Percentiles rank a stretch among this genome's conserved stretches.
Conservation (phyloP, 768 basidiomycete genomes). For the Suillus hirtellus region DNA sequence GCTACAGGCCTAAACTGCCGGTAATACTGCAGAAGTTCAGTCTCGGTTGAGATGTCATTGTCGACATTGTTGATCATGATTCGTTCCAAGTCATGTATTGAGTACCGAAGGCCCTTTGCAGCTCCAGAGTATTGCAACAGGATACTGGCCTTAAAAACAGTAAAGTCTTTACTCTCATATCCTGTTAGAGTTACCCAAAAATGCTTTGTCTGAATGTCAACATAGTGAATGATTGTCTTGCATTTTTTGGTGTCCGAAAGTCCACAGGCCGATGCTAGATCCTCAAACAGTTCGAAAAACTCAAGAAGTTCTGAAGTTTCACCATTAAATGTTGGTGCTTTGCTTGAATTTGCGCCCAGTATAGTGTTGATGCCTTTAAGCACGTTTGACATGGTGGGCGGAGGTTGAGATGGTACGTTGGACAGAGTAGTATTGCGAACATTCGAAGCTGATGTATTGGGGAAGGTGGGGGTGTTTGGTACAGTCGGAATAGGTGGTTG, state of each 20-base stretch:
- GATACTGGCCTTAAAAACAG: conserved; percentile 9
- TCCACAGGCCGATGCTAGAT: background rate
- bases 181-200: conserved; percentile 12
- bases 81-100: background rate
- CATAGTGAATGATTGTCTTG: conserved; percentile 4
- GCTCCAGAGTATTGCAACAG: background rate
- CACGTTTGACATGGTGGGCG: no score
- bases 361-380: no score
- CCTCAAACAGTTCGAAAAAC: conserved; percentile 12
- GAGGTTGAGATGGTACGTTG: no score
- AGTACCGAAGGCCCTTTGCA: background rate
- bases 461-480: no score
- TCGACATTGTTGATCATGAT: background rate
- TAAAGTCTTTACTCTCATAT: conserved; percentile 10
- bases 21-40: no score
- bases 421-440: no score
- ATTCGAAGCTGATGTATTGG: no score
- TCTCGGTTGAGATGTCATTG: no score
- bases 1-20: no score
- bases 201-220: conserved; percentile 2
- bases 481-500: no score
- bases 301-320: conserved; percentile 11
- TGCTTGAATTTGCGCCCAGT: no score
- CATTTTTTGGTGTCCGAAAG: conserved; percentile 5
- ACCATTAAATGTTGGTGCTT: background rate